Conservation (phyloP, 2,329 filamentous ascomycete species). For the Pyrenochaeta sp. region DNA sequence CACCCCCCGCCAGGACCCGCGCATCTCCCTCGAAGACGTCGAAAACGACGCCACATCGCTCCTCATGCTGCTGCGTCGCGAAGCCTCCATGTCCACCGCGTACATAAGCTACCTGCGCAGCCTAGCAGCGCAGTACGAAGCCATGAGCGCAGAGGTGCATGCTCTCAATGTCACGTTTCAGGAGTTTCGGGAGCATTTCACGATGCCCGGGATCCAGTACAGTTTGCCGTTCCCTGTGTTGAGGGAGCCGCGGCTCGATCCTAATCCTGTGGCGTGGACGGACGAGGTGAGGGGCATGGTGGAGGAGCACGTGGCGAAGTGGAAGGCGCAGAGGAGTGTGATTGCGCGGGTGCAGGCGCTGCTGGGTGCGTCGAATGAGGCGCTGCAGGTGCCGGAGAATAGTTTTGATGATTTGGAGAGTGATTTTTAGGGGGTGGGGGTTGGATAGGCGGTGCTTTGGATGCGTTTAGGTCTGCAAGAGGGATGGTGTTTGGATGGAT, state of each 20-base stretch:
- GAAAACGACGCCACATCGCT: constrained; percentile 27
- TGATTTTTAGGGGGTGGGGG: constrained; percentile 16
- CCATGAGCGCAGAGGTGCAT: constrained; percentile 21
- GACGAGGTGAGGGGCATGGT: constrained; percentile 19
- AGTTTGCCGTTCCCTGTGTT: constrained; percentile 1
- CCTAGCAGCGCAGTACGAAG: constrained; percentile 25
- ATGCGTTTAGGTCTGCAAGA: neutral
- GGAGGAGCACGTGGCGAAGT: constrained; percentile 26
- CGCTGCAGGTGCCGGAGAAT: constrained; percentile 31
- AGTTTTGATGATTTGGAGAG: constrained; percentile 31
- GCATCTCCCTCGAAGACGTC: constrained; percentile 12
- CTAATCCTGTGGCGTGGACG: constrained; percentile 34
- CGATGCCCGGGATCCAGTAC: constrained; percentile 9
- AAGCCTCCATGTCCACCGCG: constrained; percentile 21
- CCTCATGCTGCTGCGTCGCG: constrained; percentile 32
- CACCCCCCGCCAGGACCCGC: constrained; percentile 12
- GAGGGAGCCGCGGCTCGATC: constrained; percentile 6
- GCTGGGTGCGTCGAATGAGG: constrained; percentile 26
- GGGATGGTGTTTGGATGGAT: no score
- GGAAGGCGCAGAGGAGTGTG: constrained; percentile 26
- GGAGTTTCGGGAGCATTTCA: constrained; percentile 23
- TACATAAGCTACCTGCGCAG: constrained; percentile 25
- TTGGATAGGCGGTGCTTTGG: neutral
- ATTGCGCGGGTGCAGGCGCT: constrained; percentile 27
- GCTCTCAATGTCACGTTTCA: constrained; percentile 10